Evolutionary conservation across 202 grass and related monocot genomes (phyloP), one percentile per base, ranked within the genome.

Genomic region (Setaria viridis): DNA sequence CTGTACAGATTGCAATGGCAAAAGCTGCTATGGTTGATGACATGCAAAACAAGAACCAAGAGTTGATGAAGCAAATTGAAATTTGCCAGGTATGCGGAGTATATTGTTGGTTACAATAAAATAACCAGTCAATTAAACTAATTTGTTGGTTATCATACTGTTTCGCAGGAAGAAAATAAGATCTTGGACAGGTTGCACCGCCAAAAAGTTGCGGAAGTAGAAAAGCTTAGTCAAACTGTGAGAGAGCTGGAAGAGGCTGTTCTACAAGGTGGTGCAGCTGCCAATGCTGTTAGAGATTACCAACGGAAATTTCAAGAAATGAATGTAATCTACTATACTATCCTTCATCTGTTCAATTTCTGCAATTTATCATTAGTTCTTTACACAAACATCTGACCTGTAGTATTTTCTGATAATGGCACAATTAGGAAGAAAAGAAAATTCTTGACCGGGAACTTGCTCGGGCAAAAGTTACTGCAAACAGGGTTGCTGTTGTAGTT

Each of bases 41-140:
- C 87, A 88, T 99, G 84, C 96, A 99, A 87, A 99, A 96, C 77
- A 99, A 94, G 80, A 99, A 99, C 62, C 96, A 99, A 89, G 96
- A 99, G 70, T 81, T 99, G 67, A 92, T 93, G 84, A 99, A 99
- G 80, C 93, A 99, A 80, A 99, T 95, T 50, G 96, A 99, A 77
- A 99, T 99, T n/a, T 99, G 96, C 74, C 96, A 99, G 88, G 96
- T 99, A 88, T 41, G 47, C 47, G 6, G 49, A 69, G 20, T 4
- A 68, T 87, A 11, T 84, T 74, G 43, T 45, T 20, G 16, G 19
- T 53, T 76, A 41, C 10, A 70, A 76, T 13, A 56, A 48, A 78
- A 77, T 37, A 49, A 81, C 5, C 29, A 12, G 7, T 17, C 14
- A 20, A 32, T 72, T 72, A 48, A 72, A 60, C 25, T 80, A 65